Base-by-base conservation (phyloP, 2,329 filamentous ascomycete species). In the Alternaria dauci region DNA sequence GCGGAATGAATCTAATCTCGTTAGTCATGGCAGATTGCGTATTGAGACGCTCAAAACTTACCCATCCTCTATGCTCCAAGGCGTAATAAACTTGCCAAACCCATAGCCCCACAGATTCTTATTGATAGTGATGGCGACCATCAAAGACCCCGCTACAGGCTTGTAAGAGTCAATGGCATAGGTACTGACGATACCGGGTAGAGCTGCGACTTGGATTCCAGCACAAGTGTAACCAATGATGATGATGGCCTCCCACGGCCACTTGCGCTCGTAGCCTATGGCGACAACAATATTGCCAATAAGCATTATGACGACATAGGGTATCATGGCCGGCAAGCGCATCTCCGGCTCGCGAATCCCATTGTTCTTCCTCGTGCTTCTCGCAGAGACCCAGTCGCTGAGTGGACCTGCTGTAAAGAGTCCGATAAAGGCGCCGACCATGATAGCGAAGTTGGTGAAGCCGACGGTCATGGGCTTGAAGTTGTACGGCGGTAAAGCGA, bases 141-240 rank as follows among this genome's bases (percentile, higher is more conserved):
- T 87, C 48, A 89, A 77, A 3, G 81, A 83, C 3, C 87, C 87
- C 0, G 87, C 82, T 2, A 89, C 84, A 0, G 87, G 86, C 76
- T 89, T 89, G 75, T 90, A 89, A 57, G 82, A 85, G 71, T 90
- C 88, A 16, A 89, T 83, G 0, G 86, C 85, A 68, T 89, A 89
- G 2, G 80, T 87, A 34, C 80, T 85, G 5, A 80, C 82, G 58
- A 90, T 89, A 12, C 83, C 83, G 0, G 88, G 87, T 12, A 90
- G 75, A 0, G 86, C 86, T 2, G 86, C 83, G 16, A 88, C 86
- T 70, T 88, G 85, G 43, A 89, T 85, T 73, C 81, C 86, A 0
- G 84, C 82, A 59, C 81, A 84, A 6, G 83, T 82, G 69, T 84
- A 89, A 7, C 86, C 87, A 53, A 89, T 78, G 18, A 89, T 81